phyloP scores from a whole-genome alignment of 257 asterid species.

The Solanum sparsipilum region DNA sequence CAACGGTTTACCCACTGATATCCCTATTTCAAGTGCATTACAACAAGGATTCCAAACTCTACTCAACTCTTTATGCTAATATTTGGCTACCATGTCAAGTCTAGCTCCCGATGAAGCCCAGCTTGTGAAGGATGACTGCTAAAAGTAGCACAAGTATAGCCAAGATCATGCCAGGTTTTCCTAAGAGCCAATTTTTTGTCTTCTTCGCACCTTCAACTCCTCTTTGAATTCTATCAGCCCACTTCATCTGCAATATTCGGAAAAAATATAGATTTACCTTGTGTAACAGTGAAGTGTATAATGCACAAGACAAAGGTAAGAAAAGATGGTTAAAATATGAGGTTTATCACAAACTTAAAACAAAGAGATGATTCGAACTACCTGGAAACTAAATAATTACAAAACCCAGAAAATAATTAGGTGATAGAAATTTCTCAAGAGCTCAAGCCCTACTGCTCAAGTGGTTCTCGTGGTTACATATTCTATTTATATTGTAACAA shows the following conservation, averaged over 20 bases:
- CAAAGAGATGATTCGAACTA: neutral
- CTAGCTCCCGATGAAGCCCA: conserved; percentile 64
- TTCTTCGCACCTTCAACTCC: conserved; percentile 75
- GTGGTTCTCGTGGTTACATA: neutral
- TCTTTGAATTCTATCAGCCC: conserved; percentile 81
- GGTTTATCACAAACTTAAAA: neutral
- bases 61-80: neutral
- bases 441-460: neutral
- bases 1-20: neutral
- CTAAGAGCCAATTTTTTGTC: conserved; percentile 82
- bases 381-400: neutral
- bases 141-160: conserved; percentile 67
- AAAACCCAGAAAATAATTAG: neutral
- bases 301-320: neutral
- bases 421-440: neutral
- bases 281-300: neutral
- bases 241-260: conserved; percentile 56
- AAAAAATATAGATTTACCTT: neutral
- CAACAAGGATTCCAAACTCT: neutral
- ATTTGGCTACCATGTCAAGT: neutral
- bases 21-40: neutral
- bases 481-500: neutral
- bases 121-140: conserved; percentile 69
- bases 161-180: conserved; percentile 76
- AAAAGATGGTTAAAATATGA: neutral